Conservation (phyloP, 805 yeast species). For the Maudiozyma saulgeensis region DNA sequence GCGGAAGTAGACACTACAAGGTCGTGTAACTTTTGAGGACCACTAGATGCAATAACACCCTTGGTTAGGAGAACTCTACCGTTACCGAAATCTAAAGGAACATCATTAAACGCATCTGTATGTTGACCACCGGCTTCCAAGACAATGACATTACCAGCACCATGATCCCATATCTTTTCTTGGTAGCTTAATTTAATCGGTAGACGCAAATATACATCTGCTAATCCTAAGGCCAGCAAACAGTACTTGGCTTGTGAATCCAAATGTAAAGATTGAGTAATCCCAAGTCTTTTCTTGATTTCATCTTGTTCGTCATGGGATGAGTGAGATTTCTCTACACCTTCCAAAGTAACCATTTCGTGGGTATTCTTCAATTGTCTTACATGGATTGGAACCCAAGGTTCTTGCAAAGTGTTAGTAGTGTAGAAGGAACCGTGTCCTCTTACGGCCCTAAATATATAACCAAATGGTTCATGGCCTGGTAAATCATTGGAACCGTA, state of each 20-base stretch:
- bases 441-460: constrained; percentile 26
- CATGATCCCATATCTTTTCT: constrained; percentile 99
- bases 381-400: constrained; percentile 50
- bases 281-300: constrained; percentile 57
- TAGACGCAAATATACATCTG: constrained; percentile 82
- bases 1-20: constrained; percentile 19
- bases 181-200: constrained; percentile 69
- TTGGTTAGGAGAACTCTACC: constrained; percentile 75
- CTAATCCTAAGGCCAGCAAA: constrained; percentile 80
- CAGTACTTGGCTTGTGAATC: constrained; percentile 97
- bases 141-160: constrained; percentile 84
- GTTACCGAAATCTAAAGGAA: constrained; percentile 64
- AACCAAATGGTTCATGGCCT: constrained; percentile 24
- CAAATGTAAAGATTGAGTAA: constrained; percentile 63
- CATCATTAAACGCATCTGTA: constrained; percentile 66
- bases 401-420: constrained; percentile 16
- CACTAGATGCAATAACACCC: constrained; percentile 83
- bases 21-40: constrained; percentile 22
- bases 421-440: constrained; percentile 30
- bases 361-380: constrained; percentile 15
- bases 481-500: constrained; percentile 31
- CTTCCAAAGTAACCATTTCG: constrained; percentile 43
- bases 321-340: constrained; percentile 92
- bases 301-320: constrained; percentile 76
- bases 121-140: constrained; percentile 89